A percentile compares a stretch with the other conserved stretches of the same genome.
phyloP scores from a whole-genome alignment of 176 grass and related monocot genomes.

The Lolium rigidum region DNA sequence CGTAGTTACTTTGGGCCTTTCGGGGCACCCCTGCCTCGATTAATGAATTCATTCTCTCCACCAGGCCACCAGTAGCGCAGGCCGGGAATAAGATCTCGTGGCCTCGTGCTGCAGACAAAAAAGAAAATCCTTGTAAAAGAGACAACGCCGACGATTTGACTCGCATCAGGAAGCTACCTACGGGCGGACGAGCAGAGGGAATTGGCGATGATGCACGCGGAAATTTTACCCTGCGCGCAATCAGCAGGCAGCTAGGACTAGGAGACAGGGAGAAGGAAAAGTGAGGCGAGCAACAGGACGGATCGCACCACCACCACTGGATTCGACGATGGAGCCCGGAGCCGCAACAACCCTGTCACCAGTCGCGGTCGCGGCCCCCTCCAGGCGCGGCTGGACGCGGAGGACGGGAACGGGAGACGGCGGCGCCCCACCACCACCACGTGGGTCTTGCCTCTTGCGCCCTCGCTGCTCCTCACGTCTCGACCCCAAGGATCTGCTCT shows the following conservation, averaged over 20 bases:
- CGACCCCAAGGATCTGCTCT: background rate
- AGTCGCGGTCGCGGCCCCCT: conserved; percentile 2
- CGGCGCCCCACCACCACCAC: conserved; percentile 60
- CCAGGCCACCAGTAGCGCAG: background rate
- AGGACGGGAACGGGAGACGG: background rate
- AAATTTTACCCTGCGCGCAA: background rate
- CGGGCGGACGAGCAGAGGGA: background rate
- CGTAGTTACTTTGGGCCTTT: background rate
- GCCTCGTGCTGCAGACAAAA: too few relatives aligned
- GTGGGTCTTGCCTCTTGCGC: conserved; percentile 22
- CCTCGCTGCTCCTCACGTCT: background rate
- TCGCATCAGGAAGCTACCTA: too few relatives aligned
- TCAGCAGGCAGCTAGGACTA: background rate
- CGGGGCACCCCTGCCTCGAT: too few relatives aligned
- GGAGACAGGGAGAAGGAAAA: background rate
- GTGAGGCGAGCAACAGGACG: background rate
- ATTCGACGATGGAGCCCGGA: conserved; percentile 25
- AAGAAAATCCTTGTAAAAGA: too few relatives aligned
- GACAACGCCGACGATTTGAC: too few relatives aligned
- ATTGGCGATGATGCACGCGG: background rate
- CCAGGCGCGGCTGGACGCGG: background rate
- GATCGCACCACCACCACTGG: background rate
- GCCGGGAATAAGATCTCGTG: background rate
- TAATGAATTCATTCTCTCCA: background rate
- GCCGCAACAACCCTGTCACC: conserved; percentile 18